Base-by-base conservation (phyloP, 1,284 basidiomycete genomes). In the Ceratobasidium sp. region DNA sequence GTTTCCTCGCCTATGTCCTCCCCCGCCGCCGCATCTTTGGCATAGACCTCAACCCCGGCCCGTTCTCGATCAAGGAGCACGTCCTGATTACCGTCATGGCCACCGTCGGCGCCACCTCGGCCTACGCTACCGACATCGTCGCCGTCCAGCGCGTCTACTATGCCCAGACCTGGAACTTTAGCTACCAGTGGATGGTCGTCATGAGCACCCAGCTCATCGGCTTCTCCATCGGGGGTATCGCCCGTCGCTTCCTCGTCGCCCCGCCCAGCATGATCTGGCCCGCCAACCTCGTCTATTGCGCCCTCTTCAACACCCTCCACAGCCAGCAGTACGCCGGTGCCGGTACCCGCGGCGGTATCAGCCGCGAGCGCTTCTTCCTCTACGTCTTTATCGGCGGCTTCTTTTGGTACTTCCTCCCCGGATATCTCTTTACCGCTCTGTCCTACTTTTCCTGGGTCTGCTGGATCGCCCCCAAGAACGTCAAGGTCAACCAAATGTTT, bases 261-360 rank as follows among this genome's bases (percentile, higher is more conserved):
- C 92, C 93, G 0, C 89, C 91, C 0, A 88, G 89, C 9, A 92
- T 94, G 90, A 91, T 94, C 77, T 94, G 92, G 92, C 93, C 92
- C 1, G 86, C 88, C 37, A 88, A 86, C 76, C 81, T 89, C 8
- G 87, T 89, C 22, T 83, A 81, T 24, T 86, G 86, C 74, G 87
- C 88, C 5, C 83, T 90, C 58, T 87, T 89, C 81, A 92, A 92
- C 82, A 92, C 90, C 1, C 83, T 92, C 5, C 90, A 92, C 79
- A 84, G 87, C 0, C 87, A 89, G 77, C 81, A 83, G 49, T 91
- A 91, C 79, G 83, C 88, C 53, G 90, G 90, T 78, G 84, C 89
- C 24, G 89, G 89, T 61, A 85, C 79, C 64, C 86, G 86, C 22
- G 89, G 89, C 0, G 90, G 90, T 80, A 86, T 95, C 76, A 88